Evolutionary conservation across 148 eudicot genomes (phyloP).

Genomic region (Salicornia ramosissima): DNA sequence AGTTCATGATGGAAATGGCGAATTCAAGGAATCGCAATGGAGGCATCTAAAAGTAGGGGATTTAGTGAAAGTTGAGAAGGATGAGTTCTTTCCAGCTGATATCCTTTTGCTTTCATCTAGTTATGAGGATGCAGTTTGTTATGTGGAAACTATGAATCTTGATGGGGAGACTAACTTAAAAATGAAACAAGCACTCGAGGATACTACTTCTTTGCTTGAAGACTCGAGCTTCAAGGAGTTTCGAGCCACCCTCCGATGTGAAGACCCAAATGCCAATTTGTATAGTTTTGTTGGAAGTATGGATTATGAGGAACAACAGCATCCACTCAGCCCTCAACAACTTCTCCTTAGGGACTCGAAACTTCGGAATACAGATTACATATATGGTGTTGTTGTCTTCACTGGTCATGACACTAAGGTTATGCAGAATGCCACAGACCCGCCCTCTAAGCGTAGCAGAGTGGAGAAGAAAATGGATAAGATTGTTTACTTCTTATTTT

Average conservation of each 20-base stretch:
- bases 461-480: constrained; percentile 88
- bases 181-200: constrained; percentile 78
- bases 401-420: constrained; percentile 95
- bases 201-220: constrained; percentile 54
- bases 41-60: constrained; percentile 77
- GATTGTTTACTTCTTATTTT: constrained; percentile 70
- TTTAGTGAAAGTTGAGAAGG: constrained; percentile 80
- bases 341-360: constrained; percentile 85
- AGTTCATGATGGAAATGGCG: constrained; percentile 61
- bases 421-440: constrained; percentile 82
- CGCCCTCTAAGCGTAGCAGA: constrained; percentile 94
- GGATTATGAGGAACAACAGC: constrained; percentile 59
- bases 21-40: constrained; percentile 58
- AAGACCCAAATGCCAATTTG: constrained; percentile 93
- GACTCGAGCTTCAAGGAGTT: constrained; percentile 53
- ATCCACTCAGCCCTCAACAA: constrained; percentile 76
- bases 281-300: constrained; percentile 79
- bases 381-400: constrained; percentile 84
- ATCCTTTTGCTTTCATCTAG: constrained; percentile 82
- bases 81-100: constrained; percentile 94
- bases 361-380: constrained; percentile 76
- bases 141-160: constrained; percentile 97
- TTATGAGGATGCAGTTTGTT: constrained; percentile 81
- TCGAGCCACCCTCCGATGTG: constrained; percentile 69
- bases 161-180: constrained; percentile 97